Evolutionary conservation across 768 basidiomycete species (phyloP).

Genomic region (Lactarius pseudohatsudake): DNA sequence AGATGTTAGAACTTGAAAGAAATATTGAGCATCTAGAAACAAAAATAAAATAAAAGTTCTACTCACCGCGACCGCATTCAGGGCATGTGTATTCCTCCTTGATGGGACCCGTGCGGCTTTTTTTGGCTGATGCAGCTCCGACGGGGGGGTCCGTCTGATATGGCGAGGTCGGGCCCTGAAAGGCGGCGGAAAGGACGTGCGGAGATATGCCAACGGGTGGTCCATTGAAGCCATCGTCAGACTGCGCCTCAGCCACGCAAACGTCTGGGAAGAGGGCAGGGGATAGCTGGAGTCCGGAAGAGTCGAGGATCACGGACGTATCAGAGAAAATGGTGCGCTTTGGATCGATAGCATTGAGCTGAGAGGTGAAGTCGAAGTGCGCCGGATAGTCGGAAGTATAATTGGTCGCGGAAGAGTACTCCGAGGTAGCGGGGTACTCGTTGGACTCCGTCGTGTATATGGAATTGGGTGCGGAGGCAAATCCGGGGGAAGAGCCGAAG

Average conservation of each 20-base stretch:
- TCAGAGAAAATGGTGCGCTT: background rate
- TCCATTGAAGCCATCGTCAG: background rate
- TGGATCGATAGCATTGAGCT: background rate
- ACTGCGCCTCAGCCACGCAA: background rate
- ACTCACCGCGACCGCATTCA: background rate
- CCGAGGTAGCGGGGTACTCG: background rate
- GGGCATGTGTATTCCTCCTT: background rate
- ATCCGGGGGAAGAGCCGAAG: background rate
- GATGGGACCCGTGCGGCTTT: background rate
- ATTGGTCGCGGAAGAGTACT: background rate
- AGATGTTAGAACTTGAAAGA: background rate
- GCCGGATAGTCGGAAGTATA: background rate
- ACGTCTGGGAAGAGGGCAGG: background rate
- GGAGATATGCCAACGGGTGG: background rate
- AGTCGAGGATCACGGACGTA: background rate
- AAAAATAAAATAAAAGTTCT: background rate
- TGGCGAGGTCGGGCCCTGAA: background rate
- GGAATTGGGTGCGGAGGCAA: background rate
- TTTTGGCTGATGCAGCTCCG: background rate
- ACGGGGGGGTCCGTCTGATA: background rate
- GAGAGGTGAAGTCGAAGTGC: background rate
- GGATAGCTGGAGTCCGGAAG: background rate
- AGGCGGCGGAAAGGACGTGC: background rate
- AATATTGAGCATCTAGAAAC: background rate
- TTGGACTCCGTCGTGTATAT: background rate